Base-by-base conservation (phyloP, 2,329 filamentous ascomycete species). In the Microthyrium microscopicum region DNA sequence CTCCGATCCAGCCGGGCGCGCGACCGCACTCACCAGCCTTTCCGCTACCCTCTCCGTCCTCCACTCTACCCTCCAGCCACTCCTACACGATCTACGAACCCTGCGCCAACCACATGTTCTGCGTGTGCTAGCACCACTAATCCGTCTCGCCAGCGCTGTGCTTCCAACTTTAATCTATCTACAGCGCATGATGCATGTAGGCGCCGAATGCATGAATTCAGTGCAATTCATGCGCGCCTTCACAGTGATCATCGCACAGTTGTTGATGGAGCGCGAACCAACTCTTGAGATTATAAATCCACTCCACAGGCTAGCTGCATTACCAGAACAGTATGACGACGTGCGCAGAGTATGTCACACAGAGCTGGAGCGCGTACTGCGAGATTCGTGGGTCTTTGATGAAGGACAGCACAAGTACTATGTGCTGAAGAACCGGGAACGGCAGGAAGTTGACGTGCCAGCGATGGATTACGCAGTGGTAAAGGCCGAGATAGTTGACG, bases 91-190 rank as follows among this genome's bases (percentile, higher is more conserved):
- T 30, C 40, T 46, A 1, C 39, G 39, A 4, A 35, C 52, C 6
- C 47, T 65, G 12, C 46, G 53, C 31, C 51, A 60, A 13, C 42
- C 61, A 1, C 40, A 49, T 4, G 46, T 57, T 2, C 43, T 66
- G 3, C 41, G 52, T 16, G 55, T 54, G 9, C 34, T 62, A 5
- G 41, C 47, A 2, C 44, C 52, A 0, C 54, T 61, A 35, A 44
- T 65, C 18, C 46, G 57, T 5, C 53, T 56, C 36, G 52, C 63
- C 11, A 51, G 44, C 1, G 52, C 57, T 3, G 48, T 54, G 1
- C 38, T 66, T 2, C 49, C 54, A 2, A 40, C 59, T 1, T 37
- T 68, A 1, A 59, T 67, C 33, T 68, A 68, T 40, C 49, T 68
- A 19, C 46, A 55, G 31, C 53, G 56, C 20, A 43, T 51, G 18